These are phyloP conservation scores for Aureobasidium namibiae DNA, from an alignment of 2,329 filamentous ascomycete species.

Conservation along the genomic window DNA sequence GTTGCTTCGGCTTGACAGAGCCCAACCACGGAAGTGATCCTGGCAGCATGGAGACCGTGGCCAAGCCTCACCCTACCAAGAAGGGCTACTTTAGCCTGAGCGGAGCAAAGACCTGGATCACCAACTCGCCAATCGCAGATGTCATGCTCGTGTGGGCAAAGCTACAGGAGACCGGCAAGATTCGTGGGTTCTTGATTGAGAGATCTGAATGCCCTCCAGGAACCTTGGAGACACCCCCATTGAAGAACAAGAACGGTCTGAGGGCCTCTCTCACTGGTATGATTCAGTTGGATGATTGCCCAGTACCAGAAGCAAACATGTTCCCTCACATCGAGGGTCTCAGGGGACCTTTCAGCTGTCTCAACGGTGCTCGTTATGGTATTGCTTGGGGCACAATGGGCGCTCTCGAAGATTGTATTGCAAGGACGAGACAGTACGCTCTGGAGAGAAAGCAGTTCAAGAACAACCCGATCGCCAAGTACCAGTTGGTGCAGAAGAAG, in stretches of 20 bases:
- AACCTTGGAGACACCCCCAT: slow-evolving; percentile 79
- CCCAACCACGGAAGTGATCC: slow-evolving; percentile 91
- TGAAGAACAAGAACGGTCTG: slow-evolving; percentile 93
- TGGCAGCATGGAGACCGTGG: slow-evolving; percentile 80
- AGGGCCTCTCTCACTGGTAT: slow-evolving; percentile 92
- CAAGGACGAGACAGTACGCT: slow-evolving; percentile 74
- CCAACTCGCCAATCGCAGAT: slow-evolving; percentile 84
- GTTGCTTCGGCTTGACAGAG: slow-evolving; percentile 84
- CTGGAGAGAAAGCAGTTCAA: slow-evolving; percentile 94
- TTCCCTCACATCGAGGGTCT: slow-evolving; percentile 84
- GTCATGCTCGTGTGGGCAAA: slow-evolving; percentile 89
- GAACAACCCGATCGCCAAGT: slow-evolving; percentile 86
- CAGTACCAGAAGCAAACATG: slow-evolving; percentile 87
- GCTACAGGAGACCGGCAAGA: slow-evolving; percentile 83
- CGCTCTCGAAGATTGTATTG: slow-evolving; percentile 84
- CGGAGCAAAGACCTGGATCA: slow-evolving; percentile 91
- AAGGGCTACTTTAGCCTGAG: slow-evolving; percentile 72
- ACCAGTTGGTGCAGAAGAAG: slow-evolving; percentile 98
- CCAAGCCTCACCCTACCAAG: slow-evolving; percentile 76
- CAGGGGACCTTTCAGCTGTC: slow-evolving; percentile 80
- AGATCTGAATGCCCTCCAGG: slow-evolving; percentile 75
- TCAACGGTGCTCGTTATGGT: slow-evolving; percentile 88
- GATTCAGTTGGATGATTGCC: slow-evolving; percentile 90
- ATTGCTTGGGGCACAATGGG: slow-evolving; percentile 93
- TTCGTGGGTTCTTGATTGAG: slow-evolving; percentile 86